Evolutionary conservation across 169 alveolate genomes (phyloP).

Genomic region (Eimeria praecox): DNA sequence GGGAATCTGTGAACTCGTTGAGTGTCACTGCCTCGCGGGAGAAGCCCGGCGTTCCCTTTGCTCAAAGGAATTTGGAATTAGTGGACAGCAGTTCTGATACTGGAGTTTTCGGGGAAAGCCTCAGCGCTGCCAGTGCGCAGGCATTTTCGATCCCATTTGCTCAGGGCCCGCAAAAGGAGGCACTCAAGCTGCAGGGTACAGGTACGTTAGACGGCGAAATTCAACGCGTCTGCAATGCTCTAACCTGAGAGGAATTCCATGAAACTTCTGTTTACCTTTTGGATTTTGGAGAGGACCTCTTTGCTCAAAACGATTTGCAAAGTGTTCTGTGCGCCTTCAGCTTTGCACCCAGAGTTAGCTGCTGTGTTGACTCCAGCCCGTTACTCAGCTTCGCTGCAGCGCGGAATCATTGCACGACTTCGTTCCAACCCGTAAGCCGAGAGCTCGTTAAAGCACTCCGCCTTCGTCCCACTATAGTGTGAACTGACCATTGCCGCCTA

Average conservation of each 20-base stretch:
- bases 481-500: neutral
- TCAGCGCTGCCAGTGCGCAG: constrained; percentile 18
- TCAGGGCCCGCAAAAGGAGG: constrained; percentile 7
- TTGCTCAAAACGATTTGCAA: neutral
- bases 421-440: constrained; percentile 58
- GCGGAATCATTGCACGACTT: neutral
- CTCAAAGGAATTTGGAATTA: neutral
- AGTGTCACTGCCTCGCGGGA: neutral
- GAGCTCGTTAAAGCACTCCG: neutral
- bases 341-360: neutral
- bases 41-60: neutral
- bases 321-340: constrained; percentile 33
- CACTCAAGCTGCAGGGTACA: neutral
- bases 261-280: neutral
- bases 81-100: constrained; percentile 2
- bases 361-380: constrained; percentile 60
- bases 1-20: neutral
- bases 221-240: neutral
- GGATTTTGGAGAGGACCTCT: neutral
- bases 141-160: constrained; percentile 1
- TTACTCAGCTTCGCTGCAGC: constrained; percentile 18
- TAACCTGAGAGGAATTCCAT: neutral
- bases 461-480: neutral
- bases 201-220: neutral
- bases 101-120: constrained; percentile 8